A percentile compares a stretch with the other conserved stretches of the same genome.
phyloP scores from a whole-genome alignment of 2,329 filamentous ascomycete genomes.

The Raffaelea deltoideospora region DNA sequence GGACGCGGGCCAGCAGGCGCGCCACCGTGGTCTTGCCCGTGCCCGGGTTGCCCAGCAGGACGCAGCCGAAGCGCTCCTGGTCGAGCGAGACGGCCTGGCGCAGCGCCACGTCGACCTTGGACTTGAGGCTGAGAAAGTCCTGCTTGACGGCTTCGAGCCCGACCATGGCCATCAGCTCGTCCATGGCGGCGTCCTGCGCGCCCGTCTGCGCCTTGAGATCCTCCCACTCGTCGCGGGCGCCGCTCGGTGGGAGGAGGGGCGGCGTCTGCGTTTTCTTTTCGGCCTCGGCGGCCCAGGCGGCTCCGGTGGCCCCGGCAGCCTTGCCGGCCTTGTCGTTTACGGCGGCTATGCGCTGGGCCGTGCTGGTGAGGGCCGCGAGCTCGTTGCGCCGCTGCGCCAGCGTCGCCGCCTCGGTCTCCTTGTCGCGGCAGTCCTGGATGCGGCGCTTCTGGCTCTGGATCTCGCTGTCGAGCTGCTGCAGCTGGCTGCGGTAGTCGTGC shows the following conservation, averaged over 20 bases:
- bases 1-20: slow-evolving; percentile 50
- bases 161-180: slow-evolving; percentile 53
- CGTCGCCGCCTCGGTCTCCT: slow-evolving; percentile 23
- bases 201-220: slow-evolving; percentile 38
- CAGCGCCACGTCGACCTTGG: slow-evolving; percentile 41
- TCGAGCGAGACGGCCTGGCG: slow-evolving; percentile 40
- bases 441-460: slow-evolving; percentile 30
- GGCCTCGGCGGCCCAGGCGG: too few relatives aligned
- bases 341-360: slow-evolving; percentile 2
- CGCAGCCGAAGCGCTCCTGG: slow-evolving; percentile 45
- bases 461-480: slow-evolving; percentile 37
- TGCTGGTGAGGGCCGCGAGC: slow-evolving; percentile 21
- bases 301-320: too few relatives aligned
- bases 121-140: slow-evolving; percentile 47
- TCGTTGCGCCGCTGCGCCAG: slow-evolving; percentile 31
- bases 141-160: slow-evolving; percentile 56
- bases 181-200: slow-evolving; percentile 36
- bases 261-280: background rate
- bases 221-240: slow-evolving; percentile 42
- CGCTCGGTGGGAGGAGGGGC: background rate
- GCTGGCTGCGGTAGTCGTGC: slow-evolving; percentile 24
- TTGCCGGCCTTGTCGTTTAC: background rate
- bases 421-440: slow-evolving; percentile 26
- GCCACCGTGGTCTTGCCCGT: slow-evolving; percentile 69
- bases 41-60: slow-evolving; percentile 58